Conservation (phyloP, 106 monocot genomes). For the Iris macrosiphon region DNA sequence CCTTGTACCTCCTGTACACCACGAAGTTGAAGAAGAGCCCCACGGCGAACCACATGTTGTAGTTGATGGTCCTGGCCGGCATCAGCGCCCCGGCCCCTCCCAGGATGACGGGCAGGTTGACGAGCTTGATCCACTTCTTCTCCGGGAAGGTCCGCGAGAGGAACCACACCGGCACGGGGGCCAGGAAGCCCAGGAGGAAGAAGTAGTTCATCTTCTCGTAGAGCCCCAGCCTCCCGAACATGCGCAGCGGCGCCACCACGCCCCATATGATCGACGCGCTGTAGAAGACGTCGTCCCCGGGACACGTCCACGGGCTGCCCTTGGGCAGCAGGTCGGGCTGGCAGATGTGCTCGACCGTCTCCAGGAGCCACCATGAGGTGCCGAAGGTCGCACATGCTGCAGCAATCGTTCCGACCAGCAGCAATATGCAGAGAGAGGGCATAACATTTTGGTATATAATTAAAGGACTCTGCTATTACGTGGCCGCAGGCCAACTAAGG, state of each 20-base stretch:
- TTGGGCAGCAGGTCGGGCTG: constrained; percentile 5
- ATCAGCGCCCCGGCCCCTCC: constrained; percentile 10
- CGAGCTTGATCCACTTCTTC: constrained; percentile 36
- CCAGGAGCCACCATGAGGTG: constrained; percentile 32
- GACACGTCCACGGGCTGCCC: constrained; percentile 51
- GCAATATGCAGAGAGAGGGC: too few species aligned
- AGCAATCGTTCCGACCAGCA: constrained; percentile 22
- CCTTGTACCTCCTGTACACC: constrained; percentile 19
- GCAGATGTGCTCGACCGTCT: constrained; percentile 17
- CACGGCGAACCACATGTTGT: constrained; percentile 19
- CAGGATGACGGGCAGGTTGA: constrained; percentile 25
- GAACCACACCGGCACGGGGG: constrained; percentile 24
- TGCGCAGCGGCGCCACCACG: constrained; percentile 11
- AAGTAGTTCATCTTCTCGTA: constrained; percentile 23
- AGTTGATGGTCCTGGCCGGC: constrained; percentile 22
- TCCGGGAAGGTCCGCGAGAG: constrained; percentile 12
- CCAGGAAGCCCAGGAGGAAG: constrained; percentile 25
- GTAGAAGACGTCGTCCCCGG: constrained; percentile 10
- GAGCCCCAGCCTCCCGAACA: constrained; percentile 20
- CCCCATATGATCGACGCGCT: constrained; percentile 34
- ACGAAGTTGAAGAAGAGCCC: constrained; percentile 27
- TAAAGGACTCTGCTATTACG: too few species aligned
- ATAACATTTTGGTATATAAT: too few species aligned
- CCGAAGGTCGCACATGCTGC: constrained; percentile 15
- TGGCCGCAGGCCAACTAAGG: too few species aligned